phyloP scores from a whole-genome alignment of 2,329 filamentous ascomycete species.

The Teratosphaeria viscida region DNA sequence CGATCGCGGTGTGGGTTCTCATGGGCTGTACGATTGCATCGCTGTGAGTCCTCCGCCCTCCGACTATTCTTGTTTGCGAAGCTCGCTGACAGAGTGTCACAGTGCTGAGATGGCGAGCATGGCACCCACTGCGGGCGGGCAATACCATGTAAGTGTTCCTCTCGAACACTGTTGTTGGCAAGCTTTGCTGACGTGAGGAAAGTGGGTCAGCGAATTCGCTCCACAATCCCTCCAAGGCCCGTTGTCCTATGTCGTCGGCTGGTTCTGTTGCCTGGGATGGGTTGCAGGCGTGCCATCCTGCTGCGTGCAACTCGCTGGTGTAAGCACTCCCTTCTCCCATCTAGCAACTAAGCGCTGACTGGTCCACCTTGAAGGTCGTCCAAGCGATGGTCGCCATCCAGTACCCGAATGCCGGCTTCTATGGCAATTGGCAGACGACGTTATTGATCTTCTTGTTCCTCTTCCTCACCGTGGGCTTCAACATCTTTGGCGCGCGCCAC shows the following conservation, averaged over 20 bases:
- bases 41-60: constrained; percentile 5
- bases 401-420: constrained; percentile 15
- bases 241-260: constrained; percentile 37
- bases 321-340: not conserved
- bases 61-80: not conserved
- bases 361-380: constrained; percentile 9
- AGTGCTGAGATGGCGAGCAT: constrained; percentile 23
- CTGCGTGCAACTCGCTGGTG: constrained; percentile 18
- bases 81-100: not conserved
- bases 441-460: constrained; percentile 23
- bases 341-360: not conserved
- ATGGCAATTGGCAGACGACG: constrained; percentile 21
- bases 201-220: constrained; percentile 32
- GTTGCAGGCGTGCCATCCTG: constrained; percentile 23
- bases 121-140: constrained; percentile 22
- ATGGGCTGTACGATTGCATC: constrained; percentile 24
- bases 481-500: constrained; percentile 25
- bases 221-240: constrained; percentile 32
- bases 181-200: not conserved
- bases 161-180: not conserved
- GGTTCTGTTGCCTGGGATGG: constrained; percentile 28
- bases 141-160: not conserved
- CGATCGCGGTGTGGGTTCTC: constrained; percentile 22
- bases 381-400: constrained; percentile 22
- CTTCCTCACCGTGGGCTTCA: constrained; percentile 24